These are phyloP conservation scores for Ogataea allantospora DNA, from an alignment of 805 yeast species.

Conservation along the genomic window DNA sequence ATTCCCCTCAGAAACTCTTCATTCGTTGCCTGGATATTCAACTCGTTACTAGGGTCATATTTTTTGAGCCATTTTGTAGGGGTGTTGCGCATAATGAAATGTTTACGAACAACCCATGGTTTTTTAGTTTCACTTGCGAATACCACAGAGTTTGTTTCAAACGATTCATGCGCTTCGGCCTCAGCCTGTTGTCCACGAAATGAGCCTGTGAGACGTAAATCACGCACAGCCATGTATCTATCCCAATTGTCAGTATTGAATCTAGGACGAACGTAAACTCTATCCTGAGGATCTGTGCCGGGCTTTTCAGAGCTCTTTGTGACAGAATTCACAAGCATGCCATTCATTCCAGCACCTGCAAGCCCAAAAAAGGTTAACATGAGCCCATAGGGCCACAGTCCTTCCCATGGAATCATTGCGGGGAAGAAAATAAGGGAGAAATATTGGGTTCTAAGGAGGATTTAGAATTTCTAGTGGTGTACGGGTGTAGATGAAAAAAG, in stretches of 20 bases:
- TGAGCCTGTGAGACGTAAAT: slow-evolving; percentile 71
- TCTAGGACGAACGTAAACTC: slow-evolving; percentile 54
- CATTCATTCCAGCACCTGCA: slow-evolving; percentile 51
- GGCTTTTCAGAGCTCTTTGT: slow-evolving; percentile 36
- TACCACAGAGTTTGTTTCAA: slow-evolving; percentile 63
- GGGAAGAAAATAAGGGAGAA: slow-evolving; percentile 1
- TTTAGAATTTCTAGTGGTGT: slow-evolving; percentile 1
- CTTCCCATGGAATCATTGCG: slow-evolving; percentile 68
- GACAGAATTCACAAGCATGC: slow-evolving; percentile 29
- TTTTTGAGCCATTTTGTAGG: slow-evolving; percentile 38
- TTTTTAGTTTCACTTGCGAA: slow-evolving; percentile 33
- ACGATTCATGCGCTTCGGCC: slow-evolving; percentile 71
- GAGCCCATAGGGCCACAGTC: slow-evolving; percentile 58
- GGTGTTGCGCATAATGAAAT: slow-evolving; percentile 39
- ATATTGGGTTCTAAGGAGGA: neutral
- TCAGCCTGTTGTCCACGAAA: slow-evolving; percentile 65
- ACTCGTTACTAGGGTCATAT: slow-evolving; percentile 33
- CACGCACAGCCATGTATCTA: slow-evolving; percentile 62
- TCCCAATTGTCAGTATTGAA: slow-evolving; percentile 56
- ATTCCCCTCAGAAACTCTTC: slow-evolving; percentile 37
- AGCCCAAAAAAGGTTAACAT: slow-evolving; percentile 50
- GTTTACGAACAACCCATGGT: slow-evolving; percentile 40
- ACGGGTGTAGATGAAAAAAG: slow-evolving; percentile 2
- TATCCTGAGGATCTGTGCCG: slow-evolving; percentile 34
- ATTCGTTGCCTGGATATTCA: slow-evolving; percentile 34